A percentile compares a stretch with the other conserved stretches of the same genome.
These are phyloP conservation scores for Fraxinus quadrangulata DNA, from an alignment of 257 asterid species.

Conservation along the genomic window DNA sequence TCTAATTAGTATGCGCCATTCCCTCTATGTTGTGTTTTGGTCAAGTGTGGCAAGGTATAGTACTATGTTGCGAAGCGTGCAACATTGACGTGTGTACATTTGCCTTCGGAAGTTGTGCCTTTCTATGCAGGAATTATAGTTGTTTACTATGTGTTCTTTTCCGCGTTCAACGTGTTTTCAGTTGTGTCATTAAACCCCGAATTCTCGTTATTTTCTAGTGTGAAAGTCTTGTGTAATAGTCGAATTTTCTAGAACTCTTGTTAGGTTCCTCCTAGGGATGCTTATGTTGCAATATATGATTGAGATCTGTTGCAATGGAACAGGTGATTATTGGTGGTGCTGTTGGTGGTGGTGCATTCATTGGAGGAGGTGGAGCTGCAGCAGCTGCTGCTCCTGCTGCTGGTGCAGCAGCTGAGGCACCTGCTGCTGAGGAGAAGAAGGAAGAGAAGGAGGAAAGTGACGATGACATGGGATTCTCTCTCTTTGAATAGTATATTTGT, in stretches of 20 bases:
- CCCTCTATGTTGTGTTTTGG: not conserved
- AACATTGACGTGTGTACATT: not conserved
- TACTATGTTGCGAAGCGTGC: not conserved
- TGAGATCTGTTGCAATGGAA: not conserved
- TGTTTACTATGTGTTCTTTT: not conserved
- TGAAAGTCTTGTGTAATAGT: not conserved
- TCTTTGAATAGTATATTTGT: constrained; percentile 46
- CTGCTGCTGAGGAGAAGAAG: constrained; percentile 62
- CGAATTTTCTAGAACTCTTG: not conserved
- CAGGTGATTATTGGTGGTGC: constrained; percentile 81
- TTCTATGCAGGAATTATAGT: not conserved
- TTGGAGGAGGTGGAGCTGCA: constrained; percentile 53
- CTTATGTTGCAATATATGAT: not conserved
- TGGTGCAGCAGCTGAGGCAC: constrained; percentile 63
- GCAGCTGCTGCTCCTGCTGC: constrained; percentile 65
- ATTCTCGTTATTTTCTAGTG: not conserved
- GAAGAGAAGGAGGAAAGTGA: constrained; percentile 80
- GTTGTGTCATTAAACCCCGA: not conserved
- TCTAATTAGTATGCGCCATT: too few species aligned
- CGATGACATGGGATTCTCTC: constrained; percentile 69
- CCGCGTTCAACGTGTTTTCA: not conserved
- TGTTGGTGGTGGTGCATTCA: constrained; percentile 50
- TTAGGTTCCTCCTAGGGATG: not conserved
- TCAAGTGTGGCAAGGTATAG: not conserved
- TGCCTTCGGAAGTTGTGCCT: not conserved